Conservation (phyloP, 1,284 basidiomycete species). For the Hemileia vastatrix region DNA sequence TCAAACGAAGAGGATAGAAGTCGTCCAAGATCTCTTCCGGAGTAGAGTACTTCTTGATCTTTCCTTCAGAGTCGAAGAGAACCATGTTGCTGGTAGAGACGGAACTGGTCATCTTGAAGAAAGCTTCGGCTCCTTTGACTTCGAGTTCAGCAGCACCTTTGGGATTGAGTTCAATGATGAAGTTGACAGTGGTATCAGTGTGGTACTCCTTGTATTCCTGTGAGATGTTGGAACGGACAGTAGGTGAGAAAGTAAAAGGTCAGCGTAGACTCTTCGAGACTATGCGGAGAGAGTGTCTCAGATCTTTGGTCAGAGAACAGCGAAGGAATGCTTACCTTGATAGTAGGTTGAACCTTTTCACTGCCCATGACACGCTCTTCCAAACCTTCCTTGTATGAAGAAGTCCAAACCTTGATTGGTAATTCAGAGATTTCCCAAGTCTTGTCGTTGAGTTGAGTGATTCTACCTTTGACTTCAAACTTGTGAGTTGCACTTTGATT, state of each 20-base stretch:
- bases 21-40: conserved; percentile 43
- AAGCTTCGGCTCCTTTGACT: conserved; percentile 38
- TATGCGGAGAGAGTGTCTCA: background rate
- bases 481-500: conserved; percentile 32
- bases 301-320: too few relatives aligned
- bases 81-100: conserved; percentile 43
- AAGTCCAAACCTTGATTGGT: conserved; percentile 41
- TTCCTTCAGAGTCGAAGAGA: conserved; percentile 40
- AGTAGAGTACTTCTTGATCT: conserved; percentile 42
- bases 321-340: conserved; percentile 27
- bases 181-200: conserved; percentile 42
- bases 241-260: background rate
- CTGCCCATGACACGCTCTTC: conserved; percentile 39
- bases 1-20: conserved; percentile 40
- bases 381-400: conserved; percentile 39
- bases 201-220: conserved; percentile 44
- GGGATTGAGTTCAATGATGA: conserved; percentile 39
- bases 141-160: conserved; percentile 38
- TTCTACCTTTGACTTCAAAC: conserved; percentile 36
- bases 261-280: background rate
- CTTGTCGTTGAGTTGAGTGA: conserved; percentile 35
- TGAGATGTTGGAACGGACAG: background rate
- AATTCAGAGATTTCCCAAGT: conserved; percentile 44
- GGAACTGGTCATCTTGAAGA: conserved; percentile 37
- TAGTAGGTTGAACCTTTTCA: conserved; percentile 40